Conservation (phyloP, 2,329 filamentous ascomycete genomes). For the Keithomyces neogunnii region DNA sequence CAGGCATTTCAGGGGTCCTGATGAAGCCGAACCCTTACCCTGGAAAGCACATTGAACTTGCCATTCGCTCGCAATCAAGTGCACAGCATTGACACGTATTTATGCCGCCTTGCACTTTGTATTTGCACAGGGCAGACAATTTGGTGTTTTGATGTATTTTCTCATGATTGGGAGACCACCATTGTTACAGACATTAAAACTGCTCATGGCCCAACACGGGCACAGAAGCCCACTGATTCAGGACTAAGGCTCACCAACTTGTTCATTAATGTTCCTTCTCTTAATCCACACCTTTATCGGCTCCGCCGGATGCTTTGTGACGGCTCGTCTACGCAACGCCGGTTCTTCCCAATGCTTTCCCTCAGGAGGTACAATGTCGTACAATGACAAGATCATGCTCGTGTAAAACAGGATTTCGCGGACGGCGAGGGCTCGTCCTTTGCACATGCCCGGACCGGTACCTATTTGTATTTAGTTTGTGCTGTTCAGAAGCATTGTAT, state of each 20-base stretch:
- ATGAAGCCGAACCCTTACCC: neutral
- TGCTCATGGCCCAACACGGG: neutral
- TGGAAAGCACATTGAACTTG: too few relatives aligned
- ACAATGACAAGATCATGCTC: conserved; percentile 26
- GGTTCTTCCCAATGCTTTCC: conserved; percentile 19
- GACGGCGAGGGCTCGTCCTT: conserved; percentile 22
- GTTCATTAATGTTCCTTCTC: conserved; percentile 11
- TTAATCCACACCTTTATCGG: conserved; percentile 25
- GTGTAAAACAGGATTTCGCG: conserved; percentile 26
- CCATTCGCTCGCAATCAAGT: too few relatives aligned
- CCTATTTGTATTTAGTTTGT: conserved; percentile 13
- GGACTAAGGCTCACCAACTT: neutral
- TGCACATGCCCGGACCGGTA: conserved; percentile 22
- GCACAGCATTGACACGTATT: too few relatives aligned
- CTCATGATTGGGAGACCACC: too few relatives aligned
- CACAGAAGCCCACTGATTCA: neutral
- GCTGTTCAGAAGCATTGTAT: neutral
- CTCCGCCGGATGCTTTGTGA: conserved; percentile 17
- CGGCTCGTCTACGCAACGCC: conserved; percentile 15
- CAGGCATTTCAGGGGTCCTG: neutral
- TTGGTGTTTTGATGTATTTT: too few relatives aligned
- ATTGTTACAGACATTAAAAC: too few relatives aligned
- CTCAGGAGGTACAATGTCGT: conserved; percentile 24
- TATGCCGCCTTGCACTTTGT: too few relatives aligned
- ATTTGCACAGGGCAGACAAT: too few relatives aligned